Conservation (phyloP, 441 rosid genomes). For the Pelargonium citronellum region DNA sequence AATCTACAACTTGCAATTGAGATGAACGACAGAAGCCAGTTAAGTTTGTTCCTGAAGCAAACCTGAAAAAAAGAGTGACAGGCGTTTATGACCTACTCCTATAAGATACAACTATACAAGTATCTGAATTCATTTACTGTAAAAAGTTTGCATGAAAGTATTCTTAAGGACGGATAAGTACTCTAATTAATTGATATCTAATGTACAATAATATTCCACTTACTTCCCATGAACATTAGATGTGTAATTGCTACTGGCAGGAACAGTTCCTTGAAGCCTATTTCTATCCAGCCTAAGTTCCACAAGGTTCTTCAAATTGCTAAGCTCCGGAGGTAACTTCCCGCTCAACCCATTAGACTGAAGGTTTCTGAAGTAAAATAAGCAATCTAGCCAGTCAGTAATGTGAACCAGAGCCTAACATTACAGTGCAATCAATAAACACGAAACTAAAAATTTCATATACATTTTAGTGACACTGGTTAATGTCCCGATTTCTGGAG, state of each 20-base stretch:
- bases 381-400: slow-evolving; percentile 17
- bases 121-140: neutral
- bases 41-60: slow-evolving; percentile 44
- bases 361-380: slow-evolving; percentile 56
- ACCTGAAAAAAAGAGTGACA: slow-evolving; percentile 37
- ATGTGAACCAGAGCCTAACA: slow-evolving; percentile 9
- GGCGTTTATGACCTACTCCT: neutral
- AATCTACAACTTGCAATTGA: slow-evolving; percentile 62
- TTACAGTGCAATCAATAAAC: slow-evolving; percentile 2
- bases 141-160: neutral
- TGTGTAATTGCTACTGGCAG: slow-evolving; percentile 39
- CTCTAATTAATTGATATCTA: neutral
- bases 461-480: slow-evolving; percentile 51
- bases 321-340: slow-evolving; percentile 60
- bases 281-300: slow-evolving; percentile 77
- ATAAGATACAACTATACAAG: neutral
- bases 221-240: slow-evolving; percentile 48
- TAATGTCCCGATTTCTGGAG: slow-evolving; percentile 69
- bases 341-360: slow-evolving; percentile 87
- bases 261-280: slow-evolving; percentile 74
- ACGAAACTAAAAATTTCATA: slow-evolving; percentile 11
- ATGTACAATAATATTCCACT: slow-evolving; percentile 23
- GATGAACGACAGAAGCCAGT: slow-evolving; percentile 68
- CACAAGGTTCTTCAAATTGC: slow-evolving; percentile 58
- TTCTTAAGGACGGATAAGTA: neutral